phyloP scores from a whole-genome alignment of 257 asterid species.

The Cordia subcordata region DNA sequence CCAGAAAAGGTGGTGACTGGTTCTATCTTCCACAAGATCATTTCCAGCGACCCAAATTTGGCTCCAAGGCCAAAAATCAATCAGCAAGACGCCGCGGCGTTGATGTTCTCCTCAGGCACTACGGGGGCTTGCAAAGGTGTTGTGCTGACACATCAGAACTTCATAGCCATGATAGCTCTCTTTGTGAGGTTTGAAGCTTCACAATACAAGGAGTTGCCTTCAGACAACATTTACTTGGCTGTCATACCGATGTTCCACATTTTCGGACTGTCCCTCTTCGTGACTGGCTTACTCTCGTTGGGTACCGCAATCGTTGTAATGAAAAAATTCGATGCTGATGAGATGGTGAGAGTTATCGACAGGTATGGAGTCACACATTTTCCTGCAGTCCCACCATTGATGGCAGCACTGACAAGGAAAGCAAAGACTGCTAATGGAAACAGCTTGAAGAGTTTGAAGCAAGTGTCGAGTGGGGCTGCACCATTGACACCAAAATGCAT shows the following conservation, averaged over 20 bases:
- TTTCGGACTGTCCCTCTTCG: conserved; percentile 55
- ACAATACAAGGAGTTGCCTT: conserved; percentile 35
- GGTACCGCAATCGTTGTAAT: conserved; percentile 51
- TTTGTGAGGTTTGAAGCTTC: conserved; percentile 62
- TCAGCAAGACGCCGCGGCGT: conserved; percentile 51
- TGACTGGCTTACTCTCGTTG: conserved; percentile 53
- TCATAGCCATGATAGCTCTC: conserved; percentile 55
- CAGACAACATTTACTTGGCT: conserved; percentile 48
- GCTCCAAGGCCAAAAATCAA: conserved; percentile 44
- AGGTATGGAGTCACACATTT: conserved; percentile 54
- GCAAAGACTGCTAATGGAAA: conserved; percentile 26
- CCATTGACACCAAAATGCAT: conserved; percentile 36
- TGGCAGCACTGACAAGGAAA: conserved; percentile 37
- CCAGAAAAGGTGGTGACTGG: conserved; percentile 27
- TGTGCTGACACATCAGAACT: conserved; percentile 55
- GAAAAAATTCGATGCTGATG: conserved; percentile 51
- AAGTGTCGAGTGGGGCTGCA: conserved; percentile 77
- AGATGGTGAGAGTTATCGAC: conserved; percentile 52
- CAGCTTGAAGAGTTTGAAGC: conserved; percentile 48
- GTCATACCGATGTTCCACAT: conserved; percentile 63
- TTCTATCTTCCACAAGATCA: conserved; percentile 30
- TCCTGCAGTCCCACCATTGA: conserved; percentile 52
- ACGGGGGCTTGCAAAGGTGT: conserved; percentile 60
- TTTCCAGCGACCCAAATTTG: conserved; percentile 38
- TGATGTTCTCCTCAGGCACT: conserved; percentile 66